These are phyloP conservation scores for Rhynchosporium graminicola DNA, from an alignment of 2,329 filamentous ascomycete genomes.

Conservation along the genomic window DNA sequence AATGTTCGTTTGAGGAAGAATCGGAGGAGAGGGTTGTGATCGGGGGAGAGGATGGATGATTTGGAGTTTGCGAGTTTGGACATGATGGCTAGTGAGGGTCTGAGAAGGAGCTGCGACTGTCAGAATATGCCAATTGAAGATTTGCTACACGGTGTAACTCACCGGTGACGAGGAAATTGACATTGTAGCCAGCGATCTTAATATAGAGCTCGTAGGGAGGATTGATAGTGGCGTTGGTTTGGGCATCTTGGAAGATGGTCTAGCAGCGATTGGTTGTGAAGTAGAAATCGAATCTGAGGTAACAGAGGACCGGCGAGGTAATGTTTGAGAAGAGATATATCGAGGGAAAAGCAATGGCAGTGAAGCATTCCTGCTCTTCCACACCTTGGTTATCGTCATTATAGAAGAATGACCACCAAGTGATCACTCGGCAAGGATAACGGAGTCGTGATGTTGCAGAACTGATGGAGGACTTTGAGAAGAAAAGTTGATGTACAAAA, in stretches of 20 bases:
- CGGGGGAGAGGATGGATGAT: constrained; percentile 68
- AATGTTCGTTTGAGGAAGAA: constrained; percentile 77
- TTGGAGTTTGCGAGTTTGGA: constrained; percentile 68
- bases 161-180: constrained; percentile 67
- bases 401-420: too few species aligned
- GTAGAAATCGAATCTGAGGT: constrained; percentile 20
- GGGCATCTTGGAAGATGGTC: constrained; percentile 27
- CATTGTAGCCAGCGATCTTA: constrained; percentile 70
- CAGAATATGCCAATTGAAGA: constrained; percentile 13
- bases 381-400: constrained; percentile 30
- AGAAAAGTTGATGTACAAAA: not conserved
- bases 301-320: constrained; percentile 31
- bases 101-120: constrained; percentile 56
- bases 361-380: constrained; percentile 21
- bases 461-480: not conserved
- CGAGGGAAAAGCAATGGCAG: constrained; percentile 19
- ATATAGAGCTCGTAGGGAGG: constrained; percentile 64
- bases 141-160: constrained; percentile 9
- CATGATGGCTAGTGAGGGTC: constrained; percentile 69
- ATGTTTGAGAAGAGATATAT: constrained; percentile 33
- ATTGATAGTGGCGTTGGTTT: constrained; percentile 56
- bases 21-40: constrained; percentile 71
- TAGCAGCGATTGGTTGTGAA: constrained; percentile 20
- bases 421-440: not conserved
- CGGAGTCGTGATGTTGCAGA: not conserved